Percentiles rank a stretch among this genome's conserved stretches.
Evolutionary conservation across 139 green algal genomes (phyloP).

Genomic region (Edaphochlamys debaryana): DNA sequence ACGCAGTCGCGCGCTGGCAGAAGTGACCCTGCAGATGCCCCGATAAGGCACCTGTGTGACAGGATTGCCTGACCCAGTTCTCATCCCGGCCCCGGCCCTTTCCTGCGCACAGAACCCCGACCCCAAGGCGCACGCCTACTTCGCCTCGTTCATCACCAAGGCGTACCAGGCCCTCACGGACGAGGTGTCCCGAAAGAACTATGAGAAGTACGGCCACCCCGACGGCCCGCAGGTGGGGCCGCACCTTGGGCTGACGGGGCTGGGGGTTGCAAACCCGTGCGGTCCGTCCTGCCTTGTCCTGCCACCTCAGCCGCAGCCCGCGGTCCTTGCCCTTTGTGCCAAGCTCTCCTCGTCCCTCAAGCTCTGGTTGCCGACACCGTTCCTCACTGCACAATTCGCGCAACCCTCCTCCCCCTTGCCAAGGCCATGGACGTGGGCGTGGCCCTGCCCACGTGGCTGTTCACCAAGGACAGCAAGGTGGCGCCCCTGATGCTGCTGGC

Average conservation of each 20-base stretch:
- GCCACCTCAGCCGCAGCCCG: too few relatives aligned
- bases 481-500: constrained; percentile 83
- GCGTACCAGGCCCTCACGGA: constrained; percentile 82
- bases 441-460: constrained; percentile 89
- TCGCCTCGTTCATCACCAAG: constrained; percentile 88
- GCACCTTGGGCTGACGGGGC: not conserved
- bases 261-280: not conserved
- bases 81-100: too few relatives aligned
- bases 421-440: constrained; percentile 79
- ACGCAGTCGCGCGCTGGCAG: too few relatives aligned
- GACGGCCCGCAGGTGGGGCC: constrained; percentile 68
- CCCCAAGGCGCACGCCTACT: constrained; percentile 82
- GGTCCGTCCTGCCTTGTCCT: too few relatives aligned
- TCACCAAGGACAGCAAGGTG: constrained; percentile 81
- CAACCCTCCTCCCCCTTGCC: too few relatives aligned
- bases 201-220: constrained; percentile 90
- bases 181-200: constrained; percentile 84
- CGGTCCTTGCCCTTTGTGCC: too few relatives aligned
- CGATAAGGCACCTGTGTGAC: too few relatives aligned
- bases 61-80: too few relatives aligned
- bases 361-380: too few relatives aligned
- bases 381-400: too few relatives aligned
- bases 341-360: too few relatives aligned
- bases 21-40: too few relatives aligned
- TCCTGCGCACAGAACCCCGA: constrained; percentile 80